These are phyloP conservation scores for Lentinula detonsa DNA, from an alignment of 768 basidiomycete genomes.

Conservation along the genomic window DNA sequence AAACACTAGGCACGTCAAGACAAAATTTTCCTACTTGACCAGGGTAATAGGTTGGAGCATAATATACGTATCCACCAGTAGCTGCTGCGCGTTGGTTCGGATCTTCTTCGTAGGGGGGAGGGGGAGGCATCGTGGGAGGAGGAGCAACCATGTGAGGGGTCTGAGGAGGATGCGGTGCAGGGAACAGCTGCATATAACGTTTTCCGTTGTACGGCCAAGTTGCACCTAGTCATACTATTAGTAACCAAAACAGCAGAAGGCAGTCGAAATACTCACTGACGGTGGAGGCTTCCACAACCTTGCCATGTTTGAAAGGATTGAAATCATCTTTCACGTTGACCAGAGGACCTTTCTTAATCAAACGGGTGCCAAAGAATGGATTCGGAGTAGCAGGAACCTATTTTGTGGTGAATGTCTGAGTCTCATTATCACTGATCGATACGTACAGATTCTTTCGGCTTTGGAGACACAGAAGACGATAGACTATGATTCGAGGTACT, in stretches of 20 bases:
- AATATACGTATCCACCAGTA: slow-evolving; percentile 64
- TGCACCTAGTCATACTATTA: slow-evolving; percentile 37
- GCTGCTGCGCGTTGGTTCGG: slow-evolving; percentile 49
- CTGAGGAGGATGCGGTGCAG: slow-evolving; percentile 52
- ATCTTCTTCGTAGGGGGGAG: slow-evolving; percentile 79
- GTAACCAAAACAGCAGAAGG: neutral
- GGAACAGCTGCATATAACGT: slow-evolving; percentile 76
- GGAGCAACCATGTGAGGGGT: slow-evolving; percentile 62
- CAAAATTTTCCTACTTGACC: slow-evolving; percentile 51
- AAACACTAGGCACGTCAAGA: neutral
- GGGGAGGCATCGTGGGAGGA: slow-evolving; percentile 63
- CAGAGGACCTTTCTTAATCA: slow-evolving; percentile 65
- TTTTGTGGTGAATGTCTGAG: neutral
- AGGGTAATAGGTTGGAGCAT: slow-evolving; percentile 73
- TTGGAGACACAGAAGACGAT: slow-evolving; percentile 53
- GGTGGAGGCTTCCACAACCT: slow-evolving; percentile 68
- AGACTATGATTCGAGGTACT: slow-evolving; percentile 22
- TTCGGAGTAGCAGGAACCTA: slow-evolving; percentile 54
- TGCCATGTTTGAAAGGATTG: slow-evolving; percentile 89
- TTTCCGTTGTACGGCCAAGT: slow-evolving; percentile 91
- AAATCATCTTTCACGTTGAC: slow-evolving; percentile 96
- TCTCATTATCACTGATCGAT: neutral
- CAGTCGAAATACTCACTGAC: slow-evolving; percentile 50
- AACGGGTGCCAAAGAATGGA: slow-evolving; percentile 84
- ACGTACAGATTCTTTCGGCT: slow-evolving; percentile 54